A percentile compares a stretch with the other conserved stretches of the same genome.
phyloP scores from a whole-genome alignment of 352 stramenopile species.

The Phytophthora foliorum region DNA sequence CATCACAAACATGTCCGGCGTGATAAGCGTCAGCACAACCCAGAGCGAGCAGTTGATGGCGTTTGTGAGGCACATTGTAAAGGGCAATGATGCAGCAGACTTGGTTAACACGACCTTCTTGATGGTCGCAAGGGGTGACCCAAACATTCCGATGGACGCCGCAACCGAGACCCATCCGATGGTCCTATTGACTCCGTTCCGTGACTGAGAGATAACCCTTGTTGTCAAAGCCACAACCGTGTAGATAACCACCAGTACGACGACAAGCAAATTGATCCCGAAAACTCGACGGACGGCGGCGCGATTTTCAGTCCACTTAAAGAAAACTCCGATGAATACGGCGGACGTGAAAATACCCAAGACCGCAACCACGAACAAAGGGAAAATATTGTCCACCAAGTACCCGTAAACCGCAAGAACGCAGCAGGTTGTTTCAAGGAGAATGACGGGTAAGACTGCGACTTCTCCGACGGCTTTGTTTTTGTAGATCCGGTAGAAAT shows the following conservation, averaged over 20 bases:
- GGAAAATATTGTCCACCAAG: conserved; percentile 41
- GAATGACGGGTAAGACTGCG: conserved; percentile 29
- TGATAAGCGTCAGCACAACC: conserved; percentile 43
- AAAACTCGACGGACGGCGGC: conserved; percentile 30
- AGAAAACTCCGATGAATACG: conserved; percentile 47
- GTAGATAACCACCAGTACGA: conserved; percentile 46
- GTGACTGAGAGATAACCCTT: conserved; percentile 22
- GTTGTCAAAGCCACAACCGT: conserved; percentile 36
- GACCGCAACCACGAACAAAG: conserved; percentile 39
- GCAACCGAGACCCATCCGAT: conserved; percentile 28
- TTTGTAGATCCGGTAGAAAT: conserved; percentile 35
- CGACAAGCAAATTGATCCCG: conserved; percentile 28
- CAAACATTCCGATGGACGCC: conserved; percentile 44
- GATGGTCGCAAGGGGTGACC: conserved; percentile 47
- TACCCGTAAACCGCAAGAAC: conserved; percentile 34
- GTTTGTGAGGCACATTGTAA: conserved; percentile 48
- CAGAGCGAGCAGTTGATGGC: conserved; percentile 48
- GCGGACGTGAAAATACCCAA: conserved; percentile 36
- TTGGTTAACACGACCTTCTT: conserved; percentile 43
- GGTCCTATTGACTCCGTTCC: not conserved
- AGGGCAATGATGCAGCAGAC: conserved; percentile 42
- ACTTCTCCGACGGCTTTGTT: conserved; percentile 14
- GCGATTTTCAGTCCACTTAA: conserved; percentile 39
- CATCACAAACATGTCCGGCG: conserved; percentile 42
- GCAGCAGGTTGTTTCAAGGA: conserved; percentile 29